Evolutionary conservation across 2,329 filamentous ascomycete species (phyloP).

Genomic region (Epichloe festucae): DNA sequence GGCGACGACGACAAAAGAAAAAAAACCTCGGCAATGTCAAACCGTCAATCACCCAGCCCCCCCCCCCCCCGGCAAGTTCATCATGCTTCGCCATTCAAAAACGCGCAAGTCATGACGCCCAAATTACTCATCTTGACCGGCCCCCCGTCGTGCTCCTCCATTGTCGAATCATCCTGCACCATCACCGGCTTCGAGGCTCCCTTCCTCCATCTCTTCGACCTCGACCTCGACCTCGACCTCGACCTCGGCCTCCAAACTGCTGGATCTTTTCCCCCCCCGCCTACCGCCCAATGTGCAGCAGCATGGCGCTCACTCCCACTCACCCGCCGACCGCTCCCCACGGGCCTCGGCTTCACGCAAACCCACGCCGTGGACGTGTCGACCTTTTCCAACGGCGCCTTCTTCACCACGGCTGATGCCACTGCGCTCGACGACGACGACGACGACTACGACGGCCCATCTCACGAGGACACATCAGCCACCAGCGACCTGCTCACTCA

Average conservation of each 20-base stretch:
- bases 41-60: too few species aligned
- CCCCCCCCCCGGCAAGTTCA: not conserved
- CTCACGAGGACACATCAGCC: conserved; percentile 2
- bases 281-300: conserved; percentile 17
- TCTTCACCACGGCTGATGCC: conserved; percentile 34
- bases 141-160: conserved; percentile 18
- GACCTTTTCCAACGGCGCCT: conserved; percentile 24
- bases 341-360: conserved; percentile 36
- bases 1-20: too few species aligned
- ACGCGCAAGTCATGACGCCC: conserved; percentile 6
- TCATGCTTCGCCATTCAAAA: conserved; percentile 9
- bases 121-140: conserved; percentile 26
- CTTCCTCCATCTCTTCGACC: conserved; percentile 16
- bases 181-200: conserved; percentile 14
- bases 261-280: not conserved
- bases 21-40: too few species aligned
- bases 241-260: not conserved
- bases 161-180: conserved; percentile 18
- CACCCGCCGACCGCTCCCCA: conserved; percentile 30
- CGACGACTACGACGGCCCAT: not conserved
- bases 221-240: not conserved
- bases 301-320: conserved; percentile 44
- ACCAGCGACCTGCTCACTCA: conserved; percentile 35
- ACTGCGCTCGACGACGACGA: conserved; percentile 14
- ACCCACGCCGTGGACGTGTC: conserved; percentile 21